Percentiles rank a stretch among this genome's conserved stretches.
Conservation (phyloP, 2,329 filamentous ascomycete genomes). For the Hypoxylon sp. region DNA sequence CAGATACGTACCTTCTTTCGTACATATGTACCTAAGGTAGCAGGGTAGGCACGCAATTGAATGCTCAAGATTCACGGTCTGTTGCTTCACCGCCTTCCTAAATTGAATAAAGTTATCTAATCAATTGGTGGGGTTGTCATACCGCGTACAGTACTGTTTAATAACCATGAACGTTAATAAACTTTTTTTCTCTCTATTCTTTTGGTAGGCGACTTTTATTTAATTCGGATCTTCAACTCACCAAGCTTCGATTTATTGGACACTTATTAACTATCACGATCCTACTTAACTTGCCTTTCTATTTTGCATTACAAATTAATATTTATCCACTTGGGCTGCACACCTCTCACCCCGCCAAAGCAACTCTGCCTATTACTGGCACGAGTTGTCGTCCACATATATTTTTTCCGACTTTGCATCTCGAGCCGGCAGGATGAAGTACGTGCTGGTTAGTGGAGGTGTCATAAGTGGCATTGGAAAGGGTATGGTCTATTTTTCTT, state of each 20-base stretch:
- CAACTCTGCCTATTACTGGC: constrained; percentile 1
- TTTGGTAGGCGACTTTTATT: not conserved
- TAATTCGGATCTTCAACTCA: not conserved
- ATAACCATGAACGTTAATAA: constrained; percentile 10
- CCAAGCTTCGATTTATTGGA: not conserved
- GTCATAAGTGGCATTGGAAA: constrained; percentile 47
- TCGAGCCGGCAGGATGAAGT: constrained; percentile 70
- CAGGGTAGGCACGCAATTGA: too few species aligned
- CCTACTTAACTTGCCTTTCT: too few species aligned
- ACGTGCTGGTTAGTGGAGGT: constrained; percentile 83
- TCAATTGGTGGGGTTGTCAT: constrained; percentile 15
- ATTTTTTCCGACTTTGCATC: not conserved
- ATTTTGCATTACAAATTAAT: too few species aligned
- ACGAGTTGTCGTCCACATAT: not conserved
- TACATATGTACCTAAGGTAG: constrained; percentile 1
- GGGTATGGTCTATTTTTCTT: constrained; percentile 14
- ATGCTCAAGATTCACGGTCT: too few species aligned
- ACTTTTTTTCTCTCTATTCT: constrained; percentile 17
- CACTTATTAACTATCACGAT: not conserved
- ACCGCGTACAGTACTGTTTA: not conserved
- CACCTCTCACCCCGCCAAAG: not conserved
- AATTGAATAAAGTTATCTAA: constrained; percentile 17
- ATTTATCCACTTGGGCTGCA: not conserved
- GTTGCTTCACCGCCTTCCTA: constrained; percentile 24
- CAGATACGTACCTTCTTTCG: not conserved